Percentiles rank a stretch among this genome's conserved stretches.
Conservation (phyloP, 2,329 filamentous ascomycete species). For the Trichophyton mentagrophytes region DNA sequence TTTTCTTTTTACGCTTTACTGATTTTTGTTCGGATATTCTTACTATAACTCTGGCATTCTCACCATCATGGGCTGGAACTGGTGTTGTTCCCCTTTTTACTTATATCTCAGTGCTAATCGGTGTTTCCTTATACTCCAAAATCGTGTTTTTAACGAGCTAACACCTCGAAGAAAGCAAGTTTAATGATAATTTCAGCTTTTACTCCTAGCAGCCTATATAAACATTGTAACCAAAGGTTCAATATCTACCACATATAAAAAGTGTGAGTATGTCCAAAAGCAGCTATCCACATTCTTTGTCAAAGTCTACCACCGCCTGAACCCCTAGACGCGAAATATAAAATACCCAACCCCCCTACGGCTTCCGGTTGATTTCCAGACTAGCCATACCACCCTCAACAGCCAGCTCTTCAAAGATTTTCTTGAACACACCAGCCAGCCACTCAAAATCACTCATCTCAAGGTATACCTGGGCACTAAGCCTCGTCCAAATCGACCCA, state of each 20-base stretch:
- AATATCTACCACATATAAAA: no score
- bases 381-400: not conserved
- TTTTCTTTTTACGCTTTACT: not conserved
- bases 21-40: not conserved
- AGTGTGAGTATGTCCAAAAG: no score
- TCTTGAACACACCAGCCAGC: constrained; percentile 47
- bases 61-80: not conserved
- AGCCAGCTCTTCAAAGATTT: constrained; percentile 41
- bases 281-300: no score
- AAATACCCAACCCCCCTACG: not conserved
- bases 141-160: not conserved
- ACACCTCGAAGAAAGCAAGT: no score
- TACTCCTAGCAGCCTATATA: no score
- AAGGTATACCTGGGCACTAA: constrained; percentile 78
- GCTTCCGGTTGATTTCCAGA: not conserved
- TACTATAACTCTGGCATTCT: not conserved
- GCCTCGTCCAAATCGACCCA: constrained; percentile 53
- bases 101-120: no score
- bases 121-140: not conserved
- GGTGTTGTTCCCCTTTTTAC: not conserved
- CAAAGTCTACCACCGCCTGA: not conserved
- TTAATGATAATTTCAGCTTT: no score
- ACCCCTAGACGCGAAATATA: not conserved
- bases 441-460: constrained; percentile 66
- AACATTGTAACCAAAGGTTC: no score